These are phyloP conservation scores for Rickenella mellea DNA, from an alignment of 768 basidiomycete species.

Conservation along the genomic window DNA sequence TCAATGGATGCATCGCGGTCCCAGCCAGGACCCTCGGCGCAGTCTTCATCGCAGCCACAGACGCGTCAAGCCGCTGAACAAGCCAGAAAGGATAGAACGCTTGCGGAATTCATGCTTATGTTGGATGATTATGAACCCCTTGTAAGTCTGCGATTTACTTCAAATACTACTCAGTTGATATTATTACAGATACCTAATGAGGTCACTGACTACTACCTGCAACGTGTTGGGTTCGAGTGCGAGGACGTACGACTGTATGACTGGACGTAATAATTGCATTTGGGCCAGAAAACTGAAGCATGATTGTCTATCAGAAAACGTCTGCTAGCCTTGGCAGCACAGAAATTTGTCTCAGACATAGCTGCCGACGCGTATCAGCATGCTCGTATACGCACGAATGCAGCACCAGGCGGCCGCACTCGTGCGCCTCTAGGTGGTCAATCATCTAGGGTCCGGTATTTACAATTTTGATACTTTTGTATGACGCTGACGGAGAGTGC, in stretches of 20 bases:
- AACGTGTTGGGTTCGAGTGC: slow-evolving; percentile 92
- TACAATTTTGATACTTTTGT: not conserved
- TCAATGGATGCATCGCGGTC: too few species aligned
- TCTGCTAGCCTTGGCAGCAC: slow-evolving; percentile 87
- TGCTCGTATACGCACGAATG: slow-evolving; percentile 90
- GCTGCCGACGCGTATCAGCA: slow-evolving; percentile 96
- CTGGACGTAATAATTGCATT: slow-evolving; percentile 43
- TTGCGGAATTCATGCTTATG: slow-evolving; percentile 93
- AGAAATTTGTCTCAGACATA: slow-evolving; percentile 97
- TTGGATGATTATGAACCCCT: slow-evolving; percentile 94
- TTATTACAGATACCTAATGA: slow-evolving; percentile 81
- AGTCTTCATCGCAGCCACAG: slow-evolving; percentile 24
- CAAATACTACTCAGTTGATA: not conserved
- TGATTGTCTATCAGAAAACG: slow-evolving; percentile 57
- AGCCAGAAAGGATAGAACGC: slow-evolving; percentile 78
- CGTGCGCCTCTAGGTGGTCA: slow-evolving; percentile 44
- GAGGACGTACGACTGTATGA: slow-evolving; percentile 89
- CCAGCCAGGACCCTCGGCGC: not conserved
- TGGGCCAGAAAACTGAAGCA: not conserved
- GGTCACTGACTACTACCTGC: slow-evolving; percentile 95
- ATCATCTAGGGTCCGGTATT: not conserved
- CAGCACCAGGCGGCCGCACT: slow-evolving; percentile 55
- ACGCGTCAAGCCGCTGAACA: slow-evolving; percentile 69
- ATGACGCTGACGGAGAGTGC: not conserved
- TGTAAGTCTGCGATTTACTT: slow-evolving; percentile 33